Base-by-base conservation (phyloP, 176 grass and related monocot genomes). In the Ananas comosus region DNA sequence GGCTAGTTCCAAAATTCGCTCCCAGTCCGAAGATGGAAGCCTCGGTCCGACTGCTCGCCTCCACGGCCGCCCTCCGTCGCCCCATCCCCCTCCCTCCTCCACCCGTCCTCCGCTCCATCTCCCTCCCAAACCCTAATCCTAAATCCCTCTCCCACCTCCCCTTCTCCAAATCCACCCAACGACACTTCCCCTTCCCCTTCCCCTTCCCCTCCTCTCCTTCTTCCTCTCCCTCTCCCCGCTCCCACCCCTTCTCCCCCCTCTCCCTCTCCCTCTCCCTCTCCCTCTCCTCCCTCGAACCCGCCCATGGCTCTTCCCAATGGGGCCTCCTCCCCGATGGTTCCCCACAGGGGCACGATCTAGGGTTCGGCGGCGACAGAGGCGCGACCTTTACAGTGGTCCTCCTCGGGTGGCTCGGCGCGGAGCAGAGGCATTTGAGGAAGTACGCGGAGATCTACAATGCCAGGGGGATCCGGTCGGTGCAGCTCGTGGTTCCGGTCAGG, bases 331-430 rank as follows among this genome's bases (percentile, higher is more conserved):
- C 57, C 33, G 64, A 53, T 0, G 54, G 27, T 17, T 19, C 11
- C 33, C 33, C 33, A 42, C 33, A 42, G 52, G 75, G 67, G 5
- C 9, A 4, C 0, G 75, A 28, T 59, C 13, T 14, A n/a, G 13
- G 57, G 63, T 48, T 33, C 48, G 48, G 28, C 23, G 67, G 73
- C 6, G 74, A 49, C 3, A 83, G 78, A 11, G 89, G 80, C 0
- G 29, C 81, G 74, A 81, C 85, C 71, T 75, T 87, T 14, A 77
- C 65, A 18, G 94, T 99, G 3, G 94, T 99, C 18, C 79, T 99
- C 74, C 94, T 99, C 4, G 94, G 94, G 0, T 99, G 94, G 94
- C 84, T 99, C 13, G 94, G 94, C 56, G 94, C 94, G 71, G 73
- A 74, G 28, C 89, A 85, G 80, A 99, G 88, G 81, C 89, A 93